Conservation (phyloP, 2,329 filamentous ascomycete species). For the Scedosporium minutisporum region DNA sequence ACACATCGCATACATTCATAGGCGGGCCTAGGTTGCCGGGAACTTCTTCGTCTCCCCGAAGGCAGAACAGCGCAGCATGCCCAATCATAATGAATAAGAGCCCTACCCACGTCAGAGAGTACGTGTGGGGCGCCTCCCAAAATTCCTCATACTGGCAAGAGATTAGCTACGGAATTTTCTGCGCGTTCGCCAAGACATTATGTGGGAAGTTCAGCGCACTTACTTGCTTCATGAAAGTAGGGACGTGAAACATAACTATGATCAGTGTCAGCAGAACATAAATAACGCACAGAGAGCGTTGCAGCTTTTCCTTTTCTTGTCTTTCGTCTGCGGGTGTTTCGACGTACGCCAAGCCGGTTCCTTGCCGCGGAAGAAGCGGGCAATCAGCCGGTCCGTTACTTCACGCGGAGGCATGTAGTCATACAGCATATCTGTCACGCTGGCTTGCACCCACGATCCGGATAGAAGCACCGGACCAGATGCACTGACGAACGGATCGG, state of each 20-base stretch:
- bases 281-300: neutral
- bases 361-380: slow-evolving; percentile 18
- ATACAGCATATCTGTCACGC: slow-evolving; percentile 11
- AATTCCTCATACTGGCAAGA: slow-evolving; percentile 17
- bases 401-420: slow-evolving; percentile 15
- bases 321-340: neutral
- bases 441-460: slow-evolving; percentile 14
- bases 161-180: neutral
- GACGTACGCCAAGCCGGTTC: slow-evolving; percentile 16
- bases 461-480: slow-evolving; percentile 15
- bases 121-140: slow-evolving; percentile 15
- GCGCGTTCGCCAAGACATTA: slow-evolving; percentile 1
- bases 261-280: neutral
- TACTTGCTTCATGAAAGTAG: slow-evolving; percentile 15
- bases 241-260: slow-evolving; percentile 21
- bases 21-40: slow-evolving; percentile 13
- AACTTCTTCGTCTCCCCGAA: slow-evolving; percentile 12
- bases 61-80: slow-evolving; percentile 17
- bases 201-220: neutral
- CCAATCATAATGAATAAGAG: slow-evolving; percentile 22
- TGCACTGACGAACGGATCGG: slow-evolving; percentile 9
- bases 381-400: slow-evolving; percentile 16
- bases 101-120: slow-evolving; percentile 18
- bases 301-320: neutral
- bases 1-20: slow-evolving; percentile 13